Evolutionary conservation across 2,329 filamentous ascomycete genomes (phyloP).

Genomic region (Fusarium sp.): DNA sequence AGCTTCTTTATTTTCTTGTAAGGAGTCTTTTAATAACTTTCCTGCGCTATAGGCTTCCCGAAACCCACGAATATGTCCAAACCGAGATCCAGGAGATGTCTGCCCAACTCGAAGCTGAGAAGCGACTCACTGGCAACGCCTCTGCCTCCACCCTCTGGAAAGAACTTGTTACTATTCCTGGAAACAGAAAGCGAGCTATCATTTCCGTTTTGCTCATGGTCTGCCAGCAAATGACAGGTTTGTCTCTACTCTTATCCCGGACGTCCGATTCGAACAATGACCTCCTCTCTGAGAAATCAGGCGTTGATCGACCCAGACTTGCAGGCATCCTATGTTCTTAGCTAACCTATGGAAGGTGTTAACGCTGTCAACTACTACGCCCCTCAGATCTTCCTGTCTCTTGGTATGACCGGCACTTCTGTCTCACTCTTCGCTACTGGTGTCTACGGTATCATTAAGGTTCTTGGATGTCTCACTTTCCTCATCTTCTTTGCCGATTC

Average conservation of each 20-base stretch:
- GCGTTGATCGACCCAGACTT: background rate
- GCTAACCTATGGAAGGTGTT: constrained; percentile 52
- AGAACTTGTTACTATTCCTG: constrained; percentile 70
- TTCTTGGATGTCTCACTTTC: constrained; percentile 71
- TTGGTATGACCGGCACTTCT: constrained; percentile 68
- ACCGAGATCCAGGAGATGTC: constrained; percentile 71
- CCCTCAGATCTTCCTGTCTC: constrained; percentile 73
- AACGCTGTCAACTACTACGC: constrained; percentile 71
- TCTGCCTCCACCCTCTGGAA: constrained; percentile 67
- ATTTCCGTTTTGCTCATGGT: constrained; percentile 71
- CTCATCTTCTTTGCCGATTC: constrained; percentile 75
- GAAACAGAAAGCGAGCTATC: constrained; percentile 72
- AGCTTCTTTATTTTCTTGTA: background rate
- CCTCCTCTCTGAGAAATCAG: background rate
- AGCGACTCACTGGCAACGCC: constrained; percentile 64
- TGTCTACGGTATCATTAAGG: constrained; percentile 79
- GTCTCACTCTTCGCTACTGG: constrained; percentile 77
- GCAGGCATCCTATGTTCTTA: background rate
- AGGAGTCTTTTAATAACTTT: background rate
- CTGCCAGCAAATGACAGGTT: constrained; percentile 75
- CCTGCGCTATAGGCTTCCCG: constrained; percentile 56
- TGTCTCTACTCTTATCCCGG: background rate
- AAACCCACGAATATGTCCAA: constrained; percentile 65
- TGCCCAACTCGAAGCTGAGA: constrained; percentile 70
- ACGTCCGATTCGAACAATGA: background rate